Conservation (phyloP, 306 rosid species). For the Glycyrrhiza uralensis region DNA sequence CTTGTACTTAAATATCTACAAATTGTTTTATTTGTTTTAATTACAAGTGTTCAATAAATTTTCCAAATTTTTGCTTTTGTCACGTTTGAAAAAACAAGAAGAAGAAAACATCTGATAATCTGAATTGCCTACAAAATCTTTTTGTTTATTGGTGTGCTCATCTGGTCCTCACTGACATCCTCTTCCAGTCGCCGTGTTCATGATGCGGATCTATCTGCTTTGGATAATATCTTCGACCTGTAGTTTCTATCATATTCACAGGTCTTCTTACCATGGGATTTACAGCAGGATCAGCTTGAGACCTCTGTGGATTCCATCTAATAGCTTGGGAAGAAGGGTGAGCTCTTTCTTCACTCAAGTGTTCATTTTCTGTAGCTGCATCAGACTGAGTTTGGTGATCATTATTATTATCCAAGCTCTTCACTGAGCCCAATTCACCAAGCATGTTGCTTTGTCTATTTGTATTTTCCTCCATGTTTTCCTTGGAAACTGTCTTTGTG, state of each 20-base stretch:
- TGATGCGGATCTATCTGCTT: slow-evolving; percentile 2
- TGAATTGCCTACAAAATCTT: background rate
- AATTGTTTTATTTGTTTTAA: too few species aligned
- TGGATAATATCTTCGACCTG: background rate
- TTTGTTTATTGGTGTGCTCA: slow-evolving; percentile 7
- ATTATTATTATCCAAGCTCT: slow-evolving; percentile 1
- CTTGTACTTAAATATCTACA: background rate
- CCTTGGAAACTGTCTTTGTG: slow-evolving; percentile 4
- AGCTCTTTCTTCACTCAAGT: slow-evolving; percentile 14
- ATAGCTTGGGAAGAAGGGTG: slow-evolving; percentile 29
- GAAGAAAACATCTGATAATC: background rate
- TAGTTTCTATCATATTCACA: slow-evolving; percentile 1
- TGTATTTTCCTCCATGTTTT: slow-evolving; percentile 5
- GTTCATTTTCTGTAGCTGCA: slow-evolving; percentile 22
- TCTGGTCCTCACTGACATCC: slow-evolving; percentile 27
- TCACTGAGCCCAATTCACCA: background rate
- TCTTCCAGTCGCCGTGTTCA: slow-evolving; percentile 21
- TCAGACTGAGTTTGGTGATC: slow-evolving; percentile 3
- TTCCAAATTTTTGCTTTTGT: too few species aligned
- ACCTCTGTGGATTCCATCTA: slow-evolving; percentile 27
- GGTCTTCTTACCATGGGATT: slow-evolving; percentile 3
- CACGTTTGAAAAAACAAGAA: background rate
- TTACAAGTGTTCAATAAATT: too few species aligned
- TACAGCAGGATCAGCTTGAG: slow-evolving; percentile 22
- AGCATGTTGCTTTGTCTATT: background rate